Percentiles rank a stretch among this genome's conserved stretches.
phyloP scores from a whole-genome alignment of 2,329 filamentous ascomycete species.

The Akanthomyces uredinophilus region DNA sequence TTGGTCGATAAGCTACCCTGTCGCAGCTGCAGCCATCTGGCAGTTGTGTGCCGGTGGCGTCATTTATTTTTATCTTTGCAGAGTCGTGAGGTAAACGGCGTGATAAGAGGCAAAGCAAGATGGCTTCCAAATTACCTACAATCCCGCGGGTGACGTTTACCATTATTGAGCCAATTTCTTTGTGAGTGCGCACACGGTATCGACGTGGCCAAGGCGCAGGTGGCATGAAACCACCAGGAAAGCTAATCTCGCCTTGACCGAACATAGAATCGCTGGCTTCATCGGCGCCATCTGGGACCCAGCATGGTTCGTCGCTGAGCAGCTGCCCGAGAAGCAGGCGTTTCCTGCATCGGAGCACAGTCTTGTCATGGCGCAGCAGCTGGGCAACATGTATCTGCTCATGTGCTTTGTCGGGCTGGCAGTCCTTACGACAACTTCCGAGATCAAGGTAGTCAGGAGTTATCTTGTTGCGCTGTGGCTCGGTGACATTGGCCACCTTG shows the following conservation, averaged over 20 bases:
- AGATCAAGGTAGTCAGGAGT: conserved; percentile 59
- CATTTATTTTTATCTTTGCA: conserved; percentile 5
- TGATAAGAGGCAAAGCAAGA: conserved; percentile 25
- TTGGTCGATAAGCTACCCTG: conserved; percentile 14
- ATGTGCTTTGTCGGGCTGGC: conserved; percentile 59
- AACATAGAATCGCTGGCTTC: conserved; percentile 52
- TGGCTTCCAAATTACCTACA: conserved; percentile 58
- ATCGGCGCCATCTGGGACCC: conserved; percentile 51
- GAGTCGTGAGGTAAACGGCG: background rate
- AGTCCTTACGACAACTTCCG: conserved; percentile 58
- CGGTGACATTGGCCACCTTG: conserved; percentile 64
- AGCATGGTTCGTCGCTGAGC: conserved; percentile 59
- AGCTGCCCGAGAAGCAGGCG: conserved; percentile 42
- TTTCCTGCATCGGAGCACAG: conserved; percentile 38
- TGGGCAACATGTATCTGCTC: conserved; percentile 66
- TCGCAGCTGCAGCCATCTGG: conserved; percentile 12
- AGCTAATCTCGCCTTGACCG: background rate
- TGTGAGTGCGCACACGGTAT: conserved; percentile 41
- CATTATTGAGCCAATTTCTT: conserved; percentile 61
- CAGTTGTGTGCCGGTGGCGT: conserved; percentile 12
- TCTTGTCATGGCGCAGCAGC: conserved; percentile 58
- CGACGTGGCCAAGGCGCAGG: background rate
- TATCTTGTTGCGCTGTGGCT: conserved; percentile 62
- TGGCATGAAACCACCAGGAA: background rate
- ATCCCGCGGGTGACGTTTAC: conserved; percentile 64